These are phyloP conservation scores for Gossypium schwendimanii DNA, from an alignment of 441 rosid genomes.

Conservation along the genomic window DNA sequence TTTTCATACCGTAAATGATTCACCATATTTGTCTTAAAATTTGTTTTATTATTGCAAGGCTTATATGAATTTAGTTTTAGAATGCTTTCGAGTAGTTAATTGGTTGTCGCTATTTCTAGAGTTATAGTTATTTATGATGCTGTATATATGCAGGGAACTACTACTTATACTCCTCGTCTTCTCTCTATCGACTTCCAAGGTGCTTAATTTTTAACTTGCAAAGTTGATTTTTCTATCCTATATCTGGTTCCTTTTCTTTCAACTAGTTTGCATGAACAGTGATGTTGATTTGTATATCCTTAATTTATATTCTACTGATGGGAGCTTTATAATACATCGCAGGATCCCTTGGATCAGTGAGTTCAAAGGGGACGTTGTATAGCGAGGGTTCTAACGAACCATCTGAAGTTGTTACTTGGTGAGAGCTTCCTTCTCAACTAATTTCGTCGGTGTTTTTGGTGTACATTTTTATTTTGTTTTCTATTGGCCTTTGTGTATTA, in stretches of 20 bases:
- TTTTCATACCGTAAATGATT: neutral
- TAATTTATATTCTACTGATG: neutral
- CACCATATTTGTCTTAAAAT: neutral
- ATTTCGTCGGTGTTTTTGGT: neutral
- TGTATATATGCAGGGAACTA: slow-evolving; percentile 45
- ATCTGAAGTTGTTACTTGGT: slow-evolving; percentile 62
- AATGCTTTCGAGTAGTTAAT: neutral
- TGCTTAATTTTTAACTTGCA: slow-evolving; percentile 16
- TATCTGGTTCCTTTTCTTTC: slow-evolving; percentile 1
- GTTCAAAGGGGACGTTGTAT: slow-evolving; percentile 60
- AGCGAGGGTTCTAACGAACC: slow-evolving; percentile 29
- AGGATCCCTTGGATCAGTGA: slow-evolving; percentile 83
- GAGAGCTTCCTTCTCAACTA: slow-evolving; percentile 18
- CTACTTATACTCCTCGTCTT: slow-evolving; percentile 75
- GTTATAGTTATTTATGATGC: neutral
- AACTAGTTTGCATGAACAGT: neutral
- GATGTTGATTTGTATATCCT: neutral
- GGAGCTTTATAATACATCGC: slow-evolving; percentile 14
- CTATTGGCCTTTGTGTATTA: neutral
- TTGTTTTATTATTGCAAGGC: neutral
- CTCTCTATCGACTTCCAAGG: slow-evolving; percentile 74
- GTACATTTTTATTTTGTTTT: neutral
- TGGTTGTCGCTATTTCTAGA: neutral
- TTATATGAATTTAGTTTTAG: neutral
- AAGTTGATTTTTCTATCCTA: neutral